phyloP scores from a whole-genome alignment of 2,329 filamentous ascomycete genomes.

The Fusarium nodosum region DNA sequence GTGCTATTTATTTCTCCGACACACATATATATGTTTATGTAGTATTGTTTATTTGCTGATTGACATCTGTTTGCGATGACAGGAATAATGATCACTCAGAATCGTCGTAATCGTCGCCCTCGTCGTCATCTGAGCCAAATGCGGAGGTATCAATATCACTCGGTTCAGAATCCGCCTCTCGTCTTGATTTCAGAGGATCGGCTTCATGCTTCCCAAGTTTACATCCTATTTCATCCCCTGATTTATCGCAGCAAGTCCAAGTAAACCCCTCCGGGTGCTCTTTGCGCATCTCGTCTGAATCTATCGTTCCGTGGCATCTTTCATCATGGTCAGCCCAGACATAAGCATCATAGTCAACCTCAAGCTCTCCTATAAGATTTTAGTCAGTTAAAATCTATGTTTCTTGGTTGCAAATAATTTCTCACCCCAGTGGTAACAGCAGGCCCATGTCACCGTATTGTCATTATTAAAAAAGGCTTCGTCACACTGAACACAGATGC shows the following conservation, averaged over 20 bases:
- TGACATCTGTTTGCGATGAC: background rate
- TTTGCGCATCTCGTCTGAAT: conserved; percentile 27
- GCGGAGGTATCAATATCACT: background rate
- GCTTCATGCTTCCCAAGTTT: conserved; percentile 27
- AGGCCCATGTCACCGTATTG: conserved; percentile 1
- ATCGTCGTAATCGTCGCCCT: background rate
- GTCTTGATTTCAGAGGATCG: conserved; percentile 28
- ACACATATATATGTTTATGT: background rate
- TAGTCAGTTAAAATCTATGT: background rate
- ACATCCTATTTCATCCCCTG: conserved; percentile 28
- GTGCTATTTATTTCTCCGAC: background rate
- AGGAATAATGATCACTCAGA: background rate
- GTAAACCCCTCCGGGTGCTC: conserved; percentile 41
- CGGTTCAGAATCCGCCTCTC: background rate
- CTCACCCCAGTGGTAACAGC: conserved; percentile 39
- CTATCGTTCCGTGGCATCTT: conserved; percentile 20
- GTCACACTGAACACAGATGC: conserved; percentile 32
- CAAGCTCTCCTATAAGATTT: conserved; percentile 28
- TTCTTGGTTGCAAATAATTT: no score
- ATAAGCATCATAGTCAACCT: conserved; percentile 23
- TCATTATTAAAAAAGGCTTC: conserved; percentile 1
- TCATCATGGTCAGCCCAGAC: conserved; percentile 37
- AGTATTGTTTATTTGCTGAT: background rate
- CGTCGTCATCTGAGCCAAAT: background rate
- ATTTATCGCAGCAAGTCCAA: conserved; percentile 42